Conservation (phyloP, 345 rosid species). For the Rubroshorea leprosula region DNA sequence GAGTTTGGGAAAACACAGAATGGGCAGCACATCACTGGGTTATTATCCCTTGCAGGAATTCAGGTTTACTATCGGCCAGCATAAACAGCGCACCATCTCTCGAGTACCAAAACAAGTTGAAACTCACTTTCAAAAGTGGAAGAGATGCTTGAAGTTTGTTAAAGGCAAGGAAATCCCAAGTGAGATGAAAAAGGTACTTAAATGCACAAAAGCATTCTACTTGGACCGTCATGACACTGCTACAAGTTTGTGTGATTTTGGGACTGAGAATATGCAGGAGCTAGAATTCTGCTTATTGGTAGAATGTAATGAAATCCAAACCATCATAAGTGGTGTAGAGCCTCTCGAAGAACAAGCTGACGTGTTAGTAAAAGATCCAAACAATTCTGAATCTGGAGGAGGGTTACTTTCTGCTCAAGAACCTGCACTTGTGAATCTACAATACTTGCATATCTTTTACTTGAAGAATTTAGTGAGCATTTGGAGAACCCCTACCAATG, state of each 20-base stretch:
- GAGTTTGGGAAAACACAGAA: neutral
- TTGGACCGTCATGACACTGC: conserved; percentile 19
- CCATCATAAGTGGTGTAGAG: conserved; percentile 8
- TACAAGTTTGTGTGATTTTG: too few relatives aligned
- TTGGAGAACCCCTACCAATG: too few relatives aligned
- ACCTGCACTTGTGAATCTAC: too few relatives aligned
- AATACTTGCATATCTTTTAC: too few relatives aligned
- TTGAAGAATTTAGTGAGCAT: too few relatives aligned
- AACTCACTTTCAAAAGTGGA: conserved; percentile 1
- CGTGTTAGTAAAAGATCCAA: too few relatives aligned
- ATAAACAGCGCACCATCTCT: too few relatives aligned
- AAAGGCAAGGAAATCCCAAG: conserved; percentile 11
- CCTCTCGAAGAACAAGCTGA: neutral
- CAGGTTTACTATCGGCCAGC: conserved; percentile 17
- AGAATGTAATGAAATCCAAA: too few relatives aligned
- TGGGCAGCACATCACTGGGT: neutral
- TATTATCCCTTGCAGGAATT: conserved; percentile 2
- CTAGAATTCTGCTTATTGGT: too few relatives aligned
- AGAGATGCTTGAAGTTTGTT: conserved; percentile 14
- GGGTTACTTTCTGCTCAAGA: too few relatives aligned
- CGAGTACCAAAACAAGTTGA: conserved; percentile 18
- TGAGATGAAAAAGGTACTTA: conserved; percentile 9
- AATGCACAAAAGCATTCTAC: conserved; percentile 14
- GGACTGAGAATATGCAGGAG: too few relatives aligned
- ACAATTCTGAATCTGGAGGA: too few relatives aligned